Evolutionary conservation across 495 filamentous ascomycete genomes (phyloP), one percentile per base, ranked within the genome.

Genomic region (Podospora tetraspora): DNA sequence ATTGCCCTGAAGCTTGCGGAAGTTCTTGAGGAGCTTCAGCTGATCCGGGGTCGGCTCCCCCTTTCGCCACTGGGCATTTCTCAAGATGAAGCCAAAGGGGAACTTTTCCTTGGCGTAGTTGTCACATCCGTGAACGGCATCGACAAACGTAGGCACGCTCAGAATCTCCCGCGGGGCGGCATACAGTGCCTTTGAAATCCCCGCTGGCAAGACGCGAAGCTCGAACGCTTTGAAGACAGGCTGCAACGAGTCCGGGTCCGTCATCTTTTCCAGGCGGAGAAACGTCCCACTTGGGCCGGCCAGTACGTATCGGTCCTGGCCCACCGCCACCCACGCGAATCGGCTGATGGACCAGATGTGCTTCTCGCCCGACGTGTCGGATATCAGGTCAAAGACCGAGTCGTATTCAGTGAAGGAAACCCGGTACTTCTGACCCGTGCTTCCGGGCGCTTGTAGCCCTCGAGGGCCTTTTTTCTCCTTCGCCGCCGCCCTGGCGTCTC

Each of bases 391-490:
- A 71, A 89, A 88, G 23, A 99, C 86, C 1, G 88, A 92, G 67
- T 93, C 92, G 71, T 98, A 99, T 69, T 95, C 91, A 19, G 90
- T 94, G 70, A 97, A 97, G 1, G 84, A 86, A 25, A 95, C 77
- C 4, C 73, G 81, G 23, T 76, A 73, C 5, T 73, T 77, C 5
- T 70, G 63, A 12, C 62, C 73, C 8, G 59, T 60, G 8, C 32
- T 78, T 69, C 21, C 72, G 32, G 27, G 80, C 71, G 43, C 72
- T 70, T 23, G 37, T 43, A 43, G 12, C 64, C 66, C 25, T 73
- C 68, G 68, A 85, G 80, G 2, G 72, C 74, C 25, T 78, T 76
- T 68, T 81, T 82, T 19, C 76, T 72, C 12, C 24, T 73, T 68
- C 69, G 85, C 81, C 1, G 72, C 74, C 27, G 78, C 77, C 68